Conservation (phyloP, 768 basidiomycete genomes). For the Boletus huronensis region DNA sequence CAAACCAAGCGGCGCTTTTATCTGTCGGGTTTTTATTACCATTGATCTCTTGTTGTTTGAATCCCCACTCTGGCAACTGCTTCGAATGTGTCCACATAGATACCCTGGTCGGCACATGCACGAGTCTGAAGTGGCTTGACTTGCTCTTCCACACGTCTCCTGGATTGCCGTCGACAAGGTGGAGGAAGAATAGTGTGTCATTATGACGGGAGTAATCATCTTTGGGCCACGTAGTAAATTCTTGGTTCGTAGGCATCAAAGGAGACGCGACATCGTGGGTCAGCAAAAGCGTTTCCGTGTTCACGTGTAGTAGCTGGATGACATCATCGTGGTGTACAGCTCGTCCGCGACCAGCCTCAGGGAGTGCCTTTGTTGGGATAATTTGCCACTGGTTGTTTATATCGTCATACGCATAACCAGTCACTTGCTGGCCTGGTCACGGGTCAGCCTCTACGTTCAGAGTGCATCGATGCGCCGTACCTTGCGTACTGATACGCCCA, state of each 20-base stretch:
- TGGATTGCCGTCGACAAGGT: constrained; percentile 67
- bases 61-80: constrained; percentile 93
- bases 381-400: constrained; percentile 96
- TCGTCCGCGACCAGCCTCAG: constrained; percentile 89
- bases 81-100: constrained; percentile 89
- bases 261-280: constrained; percentile 98
- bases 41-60: constrained; percentile 96
- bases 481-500: constrained; percentile 92
- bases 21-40: constrained; percentile 91
- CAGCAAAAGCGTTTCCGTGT: constrained; percentile 76
- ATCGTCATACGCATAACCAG: constrained; percentile 92
- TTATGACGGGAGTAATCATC: constrained; percentile 75
- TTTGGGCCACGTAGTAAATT: constrained; percentile 90
- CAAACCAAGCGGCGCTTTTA: constrained; percentile 83
- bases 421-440: constrained; percentile 83
- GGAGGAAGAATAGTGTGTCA: constrained; percentile 84
- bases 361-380: constrained; percentile 91
- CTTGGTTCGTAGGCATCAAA: constrained; percentile 96
- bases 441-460: background rate
- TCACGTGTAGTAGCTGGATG: constrained; percentile 84
- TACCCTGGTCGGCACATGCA: constrained; percentile 88
- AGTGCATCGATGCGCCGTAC: constrained; percentile 31
- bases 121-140: constrained; percentile 85
- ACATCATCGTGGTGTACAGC: constrained; percentile 88
- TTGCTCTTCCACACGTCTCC: constrained; percentile 92